Base-by-base conservation (phyloP, 495 filamentous ascomycete genomes). In the Aspergillus wentii region DNA sequence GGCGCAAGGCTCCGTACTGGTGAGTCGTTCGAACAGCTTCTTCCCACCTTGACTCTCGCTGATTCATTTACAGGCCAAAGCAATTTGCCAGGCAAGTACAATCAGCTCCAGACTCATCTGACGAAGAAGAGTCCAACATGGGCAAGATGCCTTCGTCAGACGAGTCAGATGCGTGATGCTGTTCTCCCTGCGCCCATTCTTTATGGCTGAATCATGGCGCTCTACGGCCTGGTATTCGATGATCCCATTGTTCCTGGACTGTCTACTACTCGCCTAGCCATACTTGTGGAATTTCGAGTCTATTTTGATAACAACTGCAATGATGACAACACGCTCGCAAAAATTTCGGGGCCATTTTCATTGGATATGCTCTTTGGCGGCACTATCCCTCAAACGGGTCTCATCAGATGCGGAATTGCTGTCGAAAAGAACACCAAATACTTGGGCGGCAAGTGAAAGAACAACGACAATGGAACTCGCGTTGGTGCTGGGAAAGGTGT, bases 1-100 rank as follows among this genome's bases (percentile, higher is more conserved):
- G 92, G 92, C 79, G 90, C 43, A 94, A 91, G 64, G 78, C 83
- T 64, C 52, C 66, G n/a, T 98, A 88, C 54, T 97, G 92, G 92
- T 94, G 51, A 49, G 75, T 64, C 46, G 27, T 31, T 23, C 27
- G 9, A 5, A 16, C 6, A 9, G 25, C 22, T 35, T 30, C 16
- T 21, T 30, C 9, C 9, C 35, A 18, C 13, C n/a, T 13, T 28
- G 38, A 37, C 64, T 30, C 13, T 7, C 39, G 17, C 35, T 48
- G 44, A 46, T 32, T 18, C n/a, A 35, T 14, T 19, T 34, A 37
- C 46, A 94, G 86, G 86, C 89, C 89, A 7, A 76, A 80, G 56
- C 75, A 91, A 54, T 95, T 95, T 49, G 66, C 67, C 15, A 89
- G 83, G 51, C 38, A 31, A 13, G 27, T 18, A 17, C 23, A 18